phyloP scores from a whole-genome alignment of 495 filamentous ascomycete species.

The Annulohypoxylon moriforme region DNA sequence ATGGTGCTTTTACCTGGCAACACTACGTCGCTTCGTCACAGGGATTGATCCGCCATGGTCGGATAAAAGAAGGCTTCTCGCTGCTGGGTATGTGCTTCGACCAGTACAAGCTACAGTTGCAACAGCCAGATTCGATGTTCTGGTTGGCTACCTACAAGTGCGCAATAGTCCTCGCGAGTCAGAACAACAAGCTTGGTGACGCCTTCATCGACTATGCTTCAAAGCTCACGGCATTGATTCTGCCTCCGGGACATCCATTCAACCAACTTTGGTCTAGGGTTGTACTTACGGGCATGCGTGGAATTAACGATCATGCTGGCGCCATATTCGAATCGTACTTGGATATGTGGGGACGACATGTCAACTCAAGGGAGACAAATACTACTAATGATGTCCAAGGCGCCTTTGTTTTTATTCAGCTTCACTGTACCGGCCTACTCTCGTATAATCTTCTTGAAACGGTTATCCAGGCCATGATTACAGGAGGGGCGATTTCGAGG shows the following conservation, averaged over 20 bases:
- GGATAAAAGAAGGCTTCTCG: conserved; percentile 38
- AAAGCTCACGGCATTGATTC: conserved; percentile 31
- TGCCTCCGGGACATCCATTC: conserved; percentile 43
- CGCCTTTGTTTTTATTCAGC: conserved; percentile 46
- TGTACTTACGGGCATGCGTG: conserved; percentile 37
- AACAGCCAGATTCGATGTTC: conserved; percentile 34
- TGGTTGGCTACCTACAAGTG: conserved; percentile 38
- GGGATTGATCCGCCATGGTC: conserved; percentile 41
- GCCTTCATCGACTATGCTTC: conserved; percentile 41
- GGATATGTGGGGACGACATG: conserved; percentile 42
- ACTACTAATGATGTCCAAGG: conserved; percentile 41
- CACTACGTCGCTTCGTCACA: conserved; percentile 46
- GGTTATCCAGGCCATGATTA: conserved; percentile 32
- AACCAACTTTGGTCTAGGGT: conserved; percentile 46
- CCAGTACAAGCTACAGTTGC: conserved; percentile 32
- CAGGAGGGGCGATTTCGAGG: conserved; percentile 21
- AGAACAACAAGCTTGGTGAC: conserved; percentile 27
- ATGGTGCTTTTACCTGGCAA: conserved; percentile 46
- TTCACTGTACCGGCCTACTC: conserved; percentile 44
- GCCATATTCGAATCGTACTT: conserved; percentile 46
- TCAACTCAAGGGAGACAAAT: conserved; percentile 32
- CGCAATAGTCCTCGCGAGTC: conserved; percentile 40
- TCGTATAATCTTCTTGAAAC: conserved; percentile 37
- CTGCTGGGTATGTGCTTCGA: conserved; percentile 34
- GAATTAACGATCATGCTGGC: conserved; percentile 39